These are phyloP conservation scores for Sonneratia caseolaris DNA, from an alignment of 345 rosid species.

Conservation along the genomic window DNA sequence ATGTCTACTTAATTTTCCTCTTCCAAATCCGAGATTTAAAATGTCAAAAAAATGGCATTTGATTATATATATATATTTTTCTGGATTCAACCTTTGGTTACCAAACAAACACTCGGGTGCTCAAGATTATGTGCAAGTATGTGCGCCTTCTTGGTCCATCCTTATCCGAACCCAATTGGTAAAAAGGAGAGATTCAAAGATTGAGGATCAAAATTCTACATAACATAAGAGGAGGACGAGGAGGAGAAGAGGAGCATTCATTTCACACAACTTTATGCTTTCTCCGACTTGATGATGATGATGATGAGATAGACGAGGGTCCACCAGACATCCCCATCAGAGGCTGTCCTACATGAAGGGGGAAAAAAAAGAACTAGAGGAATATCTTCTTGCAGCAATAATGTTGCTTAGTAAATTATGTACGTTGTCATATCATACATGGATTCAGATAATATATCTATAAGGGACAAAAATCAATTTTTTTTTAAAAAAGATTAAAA, in stretches of 20 bases:
- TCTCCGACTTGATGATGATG: not conserved
- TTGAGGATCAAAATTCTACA: not conserved
- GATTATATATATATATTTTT: not conserved
- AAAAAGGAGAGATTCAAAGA: not conserved
- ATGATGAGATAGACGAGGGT: slow-evolving; percentile 1
- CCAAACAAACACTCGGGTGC: too few species aligned
- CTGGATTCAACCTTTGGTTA: too few species aligned
- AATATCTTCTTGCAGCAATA: not conserved
- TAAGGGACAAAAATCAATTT: too few species aligned
- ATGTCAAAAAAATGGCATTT: not conserved
- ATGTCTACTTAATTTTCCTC: not conserved
- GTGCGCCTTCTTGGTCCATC: not conserved
- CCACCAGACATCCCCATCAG: not conserved
- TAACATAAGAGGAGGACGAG: not conserved
- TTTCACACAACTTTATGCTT: not conserved
- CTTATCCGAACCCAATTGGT: not conserved
- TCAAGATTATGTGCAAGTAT: not conserved
- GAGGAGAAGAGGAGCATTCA: not conserved
- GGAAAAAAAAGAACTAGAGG: not conserved
- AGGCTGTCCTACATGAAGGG: slow-evolving; percentile 2
- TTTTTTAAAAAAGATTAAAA: too few species aligned
- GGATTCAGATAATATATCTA: too few species aligned
- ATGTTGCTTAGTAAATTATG: not conserved
- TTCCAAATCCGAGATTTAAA: too few species aligned
- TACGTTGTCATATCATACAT: not conserved